Evolutionary conservation across 2,329 filamentous ascomycete species (phyloP).

Genomic region (Aspergillus hortae): DNA sequence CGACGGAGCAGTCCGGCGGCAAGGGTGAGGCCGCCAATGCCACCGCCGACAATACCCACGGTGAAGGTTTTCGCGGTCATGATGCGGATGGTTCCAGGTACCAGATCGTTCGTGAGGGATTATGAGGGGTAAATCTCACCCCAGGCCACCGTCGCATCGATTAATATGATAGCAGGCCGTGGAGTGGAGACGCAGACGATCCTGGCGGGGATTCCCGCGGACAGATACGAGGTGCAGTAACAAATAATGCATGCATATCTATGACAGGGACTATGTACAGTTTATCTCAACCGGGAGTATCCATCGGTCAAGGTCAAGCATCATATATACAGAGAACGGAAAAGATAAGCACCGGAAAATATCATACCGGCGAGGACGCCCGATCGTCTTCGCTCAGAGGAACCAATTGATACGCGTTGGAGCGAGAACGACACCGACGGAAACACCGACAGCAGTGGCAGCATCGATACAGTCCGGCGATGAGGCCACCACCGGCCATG

Average conservation of each 20-base stretch:
- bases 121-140: background rate
- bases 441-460: constrained; percentile 4
- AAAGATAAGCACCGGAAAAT: background rate
- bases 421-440: constrained; percentile 4
- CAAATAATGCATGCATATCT: background rate
- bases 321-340: background rate
- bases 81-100: background rate
- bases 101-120: no score
- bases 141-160: background rate
- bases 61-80: constrained; percentile 33
- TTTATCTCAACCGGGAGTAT: background rate
- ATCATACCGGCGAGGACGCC: background rate
- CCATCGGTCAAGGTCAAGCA: background rate
- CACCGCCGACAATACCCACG: constrained; percentile 58
- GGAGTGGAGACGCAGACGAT: no score
- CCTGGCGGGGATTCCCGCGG: no score
- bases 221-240: no score
- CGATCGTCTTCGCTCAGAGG: constrained; percentile 9
- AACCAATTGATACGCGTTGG: constrained; percentile 14
- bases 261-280: background rate
- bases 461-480: constrained; percentile 12
- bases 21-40: constrained; percentile 55
- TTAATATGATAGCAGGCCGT: no score
- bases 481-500: constrained; percentile 9
- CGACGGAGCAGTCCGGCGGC: constrained; percentile 50